Base-by-base conservation (phyloP, 2,329 filamentous ascomycete genomes). In the Ophiostoma himal-ulmi region DNA sequence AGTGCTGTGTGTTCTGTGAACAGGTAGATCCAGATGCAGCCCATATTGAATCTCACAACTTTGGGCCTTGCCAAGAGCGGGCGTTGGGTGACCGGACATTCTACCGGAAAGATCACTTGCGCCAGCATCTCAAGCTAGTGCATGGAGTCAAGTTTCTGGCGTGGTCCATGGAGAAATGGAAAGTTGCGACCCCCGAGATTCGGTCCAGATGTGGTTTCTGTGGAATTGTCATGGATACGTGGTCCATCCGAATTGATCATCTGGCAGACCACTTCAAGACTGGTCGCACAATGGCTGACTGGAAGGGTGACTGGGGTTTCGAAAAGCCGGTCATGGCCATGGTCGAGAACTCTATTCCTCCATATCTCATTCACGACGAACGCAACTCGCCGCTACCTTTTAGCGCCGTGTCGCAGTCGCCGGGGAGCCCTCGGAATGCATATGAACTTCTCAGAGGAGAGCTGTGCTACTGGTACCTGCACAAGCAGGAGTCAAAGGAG, bases 221-320 rank as follows among this genome's bases (percentile, higher is more conserved):
- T 75, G 85, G 85, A 68, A 83, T 85, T 70, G 80, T 87, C 17
- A 84, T 89, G 81, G 84, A 86, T 74, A 87, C 83, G 64, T 90
- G 88, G 88, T 83, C 82, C 11, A 81, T 83, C 70, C 82, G 88
- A 76, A 81, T 85, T 20, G 87, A 89, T 75, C 88, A 90, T 75
- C 79, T 89, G 54, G 87, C 88, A n/a, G 86, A 89, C 73, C 88
- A 89, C 78, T 90, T 89, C 81, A 89, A 88, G 78, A 85, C 82
- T 36, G 87, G 88, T 79, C 85, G 84, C 73, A 86, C 85, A 75
- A 90, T 90, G 87, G 85, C 84, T 73, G 86, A 89, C 78, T 90
- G 88, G 88, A 88, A 88, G 82, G 88, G 88, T 80, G 87, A 88
- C 78, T 89, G 87, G 87, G 88, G 88, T 82, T 89, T 90, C 73